Evolutionary conservation across 2,329 filamentous ascomycete genomes (phyloP).

Genomic region (Rosellinia necatrix): DNA sequence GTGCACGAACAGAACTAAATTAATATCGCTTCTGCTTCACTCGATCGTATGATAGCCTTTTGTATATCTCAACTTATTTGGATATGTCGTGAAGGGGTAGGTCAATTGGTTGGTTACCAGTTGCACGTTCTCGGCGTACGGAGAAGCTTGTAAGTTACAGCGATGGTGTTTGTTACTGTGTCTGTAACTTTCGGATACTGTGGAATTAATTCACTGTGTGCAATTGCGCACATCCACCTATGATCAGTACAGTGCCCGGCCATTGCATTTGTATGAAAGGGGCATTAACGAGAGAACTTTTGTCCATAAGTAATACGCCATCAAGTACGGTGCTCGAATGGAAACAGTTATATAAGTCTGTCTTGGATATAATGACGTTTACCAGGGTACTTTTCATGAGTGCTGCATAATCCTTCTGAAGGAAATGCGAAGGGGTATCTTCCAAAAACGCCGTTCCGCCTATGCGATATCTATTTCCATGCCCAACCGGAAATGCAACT

Average conservation of each 20-base stretch:
- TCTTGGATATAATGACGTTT: neutral
- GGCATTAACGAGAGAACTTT: neutral
- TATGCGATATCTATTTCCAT: constrained; percentile 5
- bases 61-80: too few species aligned
- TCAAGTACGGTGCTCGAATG: neutral
- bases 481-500: constrained; percentile 9
- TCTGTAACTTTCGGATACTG: too few species aligned
- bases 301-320: neutral
- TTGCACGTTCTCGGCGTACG: too few species aligned
- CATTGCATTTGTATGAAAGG: too few species aligned
- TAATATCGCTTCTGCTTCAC: neutral
- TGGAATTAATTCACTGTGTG: too few species aligned
- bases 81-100: too few species aligned
- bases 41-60: too few species aligned
- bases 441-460: constrained; percentile 27
- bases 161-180: too few species aligned
- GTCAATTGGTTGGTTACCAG: too few species aligned
- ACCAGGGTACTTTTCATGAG: neutral
- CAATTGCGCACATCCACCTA: too few species aligned
- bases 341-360: neutral
- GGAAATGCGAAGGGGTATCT: constrained; percentile 30
- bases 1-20: neutral
- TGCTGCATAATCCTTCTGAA: neutral
- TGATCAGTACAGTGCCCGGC: too few species aligned
- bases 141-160: too few species aligned